Conservation (phyloP, 768 basidiomycete species). For the Lactarius tabidus region DNA sequence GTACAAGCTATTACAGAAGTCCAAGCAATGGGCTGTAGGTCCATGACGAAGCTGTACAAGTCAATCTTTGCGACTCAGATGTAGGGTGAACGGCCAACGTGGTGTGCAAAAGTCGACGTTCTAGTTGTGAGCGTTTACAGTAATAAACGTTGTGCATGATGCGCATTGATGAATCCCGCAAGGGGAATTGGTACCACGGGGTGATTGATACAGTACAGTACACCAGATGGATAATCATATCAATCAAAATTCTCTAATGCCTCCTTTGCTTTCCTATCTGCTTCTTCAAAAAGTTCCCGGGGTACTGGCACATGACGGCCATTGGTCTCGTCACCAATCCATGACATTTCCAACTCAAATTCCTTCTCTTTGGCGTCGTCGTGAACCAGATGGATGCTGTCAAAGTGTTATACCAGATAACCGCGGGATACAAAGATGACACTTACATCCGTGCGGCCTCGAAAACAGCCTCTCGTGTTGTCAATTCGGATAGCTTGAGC, state of each 20-base stretch:
- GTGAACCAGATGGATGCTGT: slow-evolving; percentile 93
- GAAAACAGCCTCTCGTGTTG: slow-evolving; percentile 78
- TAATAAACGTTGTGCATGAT: neutral
- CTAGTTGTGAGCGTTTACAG: no score
- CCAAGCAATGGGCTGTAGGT: no score
- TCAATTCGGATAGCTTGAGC: slow-evolving; percentile 77
- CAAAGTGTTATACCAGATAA: slow-evolving; percentile 5
- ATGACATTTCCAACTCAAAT: slow-evolving; percentile 96
- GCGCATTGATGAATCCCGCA: neutral
- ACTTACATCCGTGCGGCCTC: slow-evolving; percentile 95
- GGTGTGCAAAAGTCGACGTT: no score
- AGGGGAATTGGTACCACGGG: slow-evolving; percentile 20
- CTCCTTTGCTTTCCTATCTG: slow-evolving; percentile 83
- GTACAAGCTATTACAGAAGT: no score
- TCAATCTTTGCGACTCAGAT: no score
- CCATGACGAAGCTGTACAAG: no score
- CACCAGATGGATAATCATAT: slow-evolving; percentile 21
- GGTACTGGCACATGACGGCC: slow-evolving; percentile 82
- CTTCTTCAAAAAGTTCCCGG: slow-evolving; percentile 76
- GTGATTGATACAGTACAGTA: slow-evolving; percentile 32
- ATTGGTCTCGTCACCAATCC: slow-evolving; percentile 85
- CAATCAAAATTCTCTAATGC: slow-evolving; percentile 68
- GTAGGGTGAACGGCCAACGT: no score
- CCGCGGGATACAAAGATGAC: slow-evolving; percentile 13
- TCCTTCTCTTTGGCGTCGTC: slow-evolving; percentile 98